Evolutionary conservation across 2,329 filamentous ascomycete species (phyloP).

Genomic region (Stylonectria norvegica): DNA sequence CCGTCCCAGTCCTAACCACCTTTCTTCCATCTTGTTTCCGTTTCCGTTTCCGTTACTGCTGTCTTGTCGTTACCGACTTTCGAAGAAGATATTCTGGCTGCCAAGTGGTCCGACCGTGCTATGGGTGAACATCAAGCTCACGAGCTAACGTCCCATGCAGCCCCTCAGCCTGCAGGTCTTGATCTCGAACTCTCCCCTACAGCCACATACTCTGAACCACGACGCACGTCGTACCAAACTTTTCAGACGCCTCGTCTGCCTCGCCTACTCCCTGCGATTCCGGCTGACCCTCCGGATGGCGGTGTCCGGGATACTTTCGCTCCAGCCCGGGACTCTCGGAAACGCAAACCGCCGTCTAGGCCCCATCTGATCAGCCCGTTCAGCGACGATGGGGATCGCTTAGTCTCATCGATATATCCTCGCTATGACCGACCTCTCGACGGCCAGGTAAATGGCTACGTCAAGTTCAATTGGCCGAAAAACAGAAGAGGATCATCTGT

Average conservation of each 20-base stretch:
- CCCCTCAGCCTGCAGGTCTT: conserved; percentile 16
- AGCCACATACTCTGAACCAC: conserved; percentile 11
- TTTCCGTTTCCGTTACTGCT: conserved; percentile 7
- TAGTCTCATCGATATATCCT: conserved; percentile 21
- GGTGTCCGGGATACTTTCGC: conserved; percentile 2
- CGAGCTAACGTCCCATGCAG: conserved; percentile 31
- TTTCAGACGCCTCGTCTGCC: conserved; percentile 13
- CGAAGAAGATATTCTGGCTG: conserved; percentile 13
- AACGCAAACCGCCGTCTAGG: conserved; percentile 7
- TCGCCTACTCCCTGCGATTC: conserved; percentile 14
- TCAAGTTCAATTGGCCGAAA: conserved; percentile 38
- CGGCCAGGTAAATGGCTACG: conserved; percentile 37
- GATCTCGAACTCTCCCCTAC: conserved; percentile 13
- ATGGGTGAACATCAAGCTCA: conserved; percentile 25
- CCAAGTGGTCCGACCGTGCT: conserved; percentile 19
- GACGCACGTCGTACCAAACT: conserved; percentile 10
- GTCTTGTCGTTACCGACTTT: conserved; percentile 10
- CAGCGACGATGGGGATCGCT: conserved; percentile 28
- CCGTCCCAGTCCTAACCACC: conserved; percentile 12
- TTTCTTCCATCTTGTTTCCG: conserved; percentile 15
- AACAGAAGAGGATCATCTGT: conserved; percentile 14
- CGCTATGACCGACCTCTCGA: conserved; percentile 31
- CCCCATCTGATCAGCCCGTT: conserved; percentile 31
- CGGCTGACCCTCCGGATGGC: conserved; percentile 6
- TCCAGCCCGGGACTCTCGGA: conserved; percentile 4